These are phyloP conservation scores for Phytopythium mirpurense DNA, from an alignment of 352 stramenopile species.

Conservation along the genomic window DNA sequence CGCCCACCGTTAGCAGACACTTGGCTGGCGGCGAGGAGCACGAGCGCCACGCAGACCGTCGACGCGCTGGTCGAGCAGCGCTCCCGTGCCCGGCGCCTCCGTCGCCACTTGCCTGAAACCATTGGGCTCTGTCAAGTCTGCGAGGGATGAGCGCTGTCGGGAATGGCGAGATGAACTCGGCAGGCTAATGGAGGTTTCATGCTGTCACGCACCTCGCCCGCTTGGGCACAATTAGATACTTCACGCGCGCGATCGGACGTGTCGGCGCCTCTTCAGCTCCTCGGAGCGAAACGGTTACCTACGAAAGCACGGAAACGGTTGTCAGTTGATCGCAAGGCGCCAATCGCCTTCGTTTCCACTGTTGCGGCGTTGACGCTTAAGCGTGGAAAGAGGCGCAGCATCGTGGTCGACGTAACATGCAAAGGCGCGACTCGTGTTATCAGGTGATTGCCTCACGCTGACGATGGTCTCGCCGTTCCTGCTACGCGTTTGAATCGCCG, in stretches of 20 bases:
- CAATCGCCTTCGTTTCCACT: no score
- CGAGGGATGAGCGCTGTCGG: background rate
- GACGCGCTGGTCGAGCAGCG: background rate
- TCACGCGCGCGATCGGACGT: no score
- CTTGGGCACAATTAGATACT: no score
- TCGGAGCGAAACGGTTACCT: background rate
- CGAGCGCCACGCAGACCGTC: background rate
- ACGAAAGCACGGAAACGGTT: background rate
- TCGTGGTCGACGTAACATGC: background rate
- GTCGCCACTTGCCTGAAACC: background rate
- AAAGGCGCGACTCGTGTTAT: slow-evolving; percentile 4
- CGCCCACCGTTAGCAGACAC: slow-evolving; percentile 1
- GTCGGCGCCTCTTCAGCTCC: background rate
- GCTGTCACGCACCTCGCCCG: no score
- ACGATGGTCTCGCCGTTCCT: background rate
- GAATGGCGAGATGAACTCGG: background rate
- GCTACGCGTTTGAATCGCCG: background rate
- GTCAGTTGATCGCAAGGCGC: background rate
- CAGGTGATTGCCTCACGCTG: background rate
- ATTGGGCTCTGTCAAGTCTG: background rate
- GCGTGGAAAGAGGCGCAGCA: background rate
- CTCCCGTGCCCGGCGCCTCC: background rate
- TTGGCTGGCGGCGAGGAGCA: background rate
- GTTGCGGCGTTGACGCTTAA: background rate
- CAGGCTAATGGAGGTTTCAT: slow-evolving; percentile 2